These are phyloP conservation scores for Cryptosporidium ubiquitum DNA, from an alignment of 169 alveolate species.

Conservation along the genomic window DNA sequence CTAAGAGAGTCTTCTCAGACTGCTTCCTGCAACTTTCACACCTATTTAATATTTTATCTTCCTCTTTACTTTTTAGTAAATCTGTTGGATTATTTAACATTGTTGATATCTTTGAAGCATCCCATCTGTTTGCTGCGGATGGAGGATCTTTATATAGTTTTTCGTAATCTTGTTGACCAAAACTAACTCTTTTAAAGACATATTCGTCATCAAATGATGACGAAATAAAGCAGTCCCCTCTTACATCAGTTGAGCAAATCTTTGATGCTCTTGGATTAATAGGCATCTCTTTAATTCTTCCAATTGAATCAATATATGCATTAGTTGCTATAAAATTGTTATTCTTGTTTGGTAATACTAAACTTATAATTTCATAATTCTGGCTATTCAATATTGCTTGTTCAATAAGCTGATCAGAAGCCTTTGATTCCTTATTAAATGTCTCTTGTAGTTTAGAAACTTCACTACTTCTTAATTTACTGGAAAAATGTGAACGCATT, in stretches of 20 bases:
- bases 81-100: conserved; percentile 75
- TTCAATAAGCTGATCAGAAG: conserved; percentile 25
- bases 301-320: conserved; percentile 90
- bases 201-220: conserved; percentile 89
- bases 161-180: conserved; percentile 83
- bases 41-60: conserved; percentile 20
- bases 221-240: conserved; percentile 90
- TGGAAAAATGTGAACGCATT: conserved; percentile 78
- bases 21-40: conserved; percentile 83
- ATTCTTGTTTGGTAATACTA: conserved; percentile 86
- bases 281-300: conserved; percentile 88
- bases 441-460: conserved; percentile 77
- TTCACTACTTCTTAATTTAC: conserved; percentile 78
- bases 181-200: conserved; percentile 84
- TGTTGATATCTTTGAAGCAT: conserved; percentile 53
- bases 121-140: conserved; percentile 85
- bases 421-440: conserved; percentile 76
- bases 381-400: conserved; percentile 42
- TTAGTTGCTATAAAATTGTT: conserved; percentile 83
- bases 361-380: conserved; percentile 88
- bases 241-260: conserved; percentile 87
- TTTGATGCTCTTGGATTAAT: conserved; percentile 89
- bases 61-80: conserved; percentile 40
- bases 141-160: conserved; percentile 86
- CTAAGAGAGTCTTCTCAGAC: conserved; percentile 74